Evolutionary conservation across 192 early-diverging fungal genomes (phyloP), one percentile per base, ranked within the genome.

Genomic region (Linderina pennispora): DNA sequence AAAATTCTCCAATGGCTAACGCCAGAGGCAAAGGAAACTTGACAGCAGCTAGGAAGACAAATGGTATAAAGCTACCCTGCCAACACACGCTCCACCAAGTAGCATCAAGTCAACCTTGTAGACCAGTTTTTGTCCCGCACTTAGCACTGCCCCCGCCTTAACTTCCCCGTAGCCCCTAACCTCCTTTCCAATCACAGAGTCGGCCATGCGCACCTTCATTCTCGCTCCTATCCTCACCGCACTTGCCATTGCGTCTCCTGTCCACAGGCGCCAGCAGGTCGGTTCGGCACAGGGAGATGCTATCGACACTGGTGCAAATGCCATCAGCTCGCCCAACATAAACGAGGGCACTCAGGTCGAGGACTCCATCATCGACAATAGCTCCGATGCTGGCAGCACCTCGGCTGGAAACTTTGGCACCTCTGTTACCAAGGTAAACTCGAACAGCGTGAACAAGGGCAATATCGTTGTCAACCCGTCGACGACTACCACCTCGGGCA

Each of bases 361-460:
- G 35, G 53, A 49, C 2, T 65, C 62, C 3, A 28, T 65, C 1
- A 36, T 65, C 16, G 22, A 36, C 23, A 48, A 40, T 23, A 36
- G 38, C n/a, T 6, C 35, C 0, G 43, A 19, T 15, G 55, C 35
- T 22, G 49, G 36, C 3, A 46, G 58, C 24, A 15, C 35, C 18
- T 45, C 53, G 36, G 50, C 50, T 45, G 53, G 58, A 17, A 38
- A 40, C 20, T 43, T 65, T 53, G 62, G 62, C 20, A 49, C 21
- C 36, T 49, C 62, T 6, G 32, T 65, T 20, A 58, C 45, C 10
- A 41, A 57, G 23, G 21, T 65, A 43, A 65, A 57, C 45, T 43
- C 45, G 35, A 65, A 65, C 50, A 48, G 44, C 23, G 49, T 55
- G 33, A 65, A 65, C 62, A 65, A 65, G 50, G 62, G 40, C 41